A percentile compares a stretch with the other conserved stretches of the same genome.
These are phyloP conservation scores for Tetradesmus lagerheimii DNA, from an alignment of 139 green algal species.

Conservation along the genomic window DNA sequence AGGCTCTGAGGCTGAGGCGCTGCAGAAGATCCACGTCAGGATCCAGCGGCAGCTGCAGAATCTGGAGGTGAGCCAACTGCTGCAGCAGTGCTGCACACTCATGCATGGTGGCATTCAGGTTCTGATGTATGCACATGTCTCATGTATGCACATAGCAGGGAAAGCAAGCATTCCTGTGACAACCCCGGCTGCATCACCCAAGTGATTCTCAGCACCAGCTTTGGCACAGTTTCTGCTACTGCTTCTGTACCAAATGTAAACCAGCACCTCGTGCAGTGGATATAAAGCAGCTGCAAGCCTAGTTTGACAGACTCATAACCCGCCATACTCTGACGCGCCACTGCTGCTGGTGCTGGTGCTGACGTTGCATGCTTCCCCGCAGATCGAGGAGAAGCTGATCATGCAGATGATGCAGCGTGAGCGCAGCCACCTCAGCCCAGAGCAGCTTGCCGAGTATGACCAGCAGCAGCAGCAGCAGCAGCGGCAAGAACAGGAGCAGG, in stretches of 20 bases:
- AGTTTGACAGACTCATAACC: too few relatives aligned
- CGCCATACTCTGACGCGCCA: too few relatives aligned
- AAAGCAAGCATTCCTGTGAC: too few relatives aligned
- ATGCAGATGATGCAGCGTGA: slow-evolving; percentile 36
- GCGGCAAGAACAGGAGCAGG: background rate
- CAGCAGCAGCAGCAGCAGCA: slow-evolving; percentile 23
- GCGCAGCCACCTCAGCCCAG: background rate
- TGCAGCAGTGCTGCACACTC: background rate
- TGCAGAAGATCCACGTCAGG: slow-evolving; percentile 43
- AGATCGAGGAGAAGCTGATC: slow-evolving; percentile 42
- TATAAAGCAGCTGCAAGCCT: background rate
- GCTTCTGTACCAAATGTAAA: too few relatives aligned
- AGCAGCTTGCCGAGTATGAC: slow-evolving; percentile 2
- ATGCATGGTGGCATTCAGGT: too few relatives aligned
- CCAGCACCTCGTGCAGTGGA: too few relatives aligned
- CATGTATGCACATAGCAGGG: too few relatives aligned
- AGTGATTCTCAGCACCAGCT: too few relatives aligned
- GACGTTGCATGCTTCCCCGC: background rate
- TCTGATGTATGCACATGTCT: too few relatives aligned
- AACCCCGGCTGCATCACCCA: too few relatives aligned
- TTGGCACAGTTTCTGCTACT: too few relatives aligned
- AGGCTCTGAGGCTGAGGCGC: slow-evolving; percentile 20
- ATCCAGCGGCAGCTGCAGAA: slow-evolving; percentile 47
- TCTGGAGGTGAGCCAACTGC: slow-evolving; percentile 30
- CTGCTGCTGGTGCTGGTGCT: too few relatives aligned